Percentiles rank a stretch among this genome's conserved stretches.
These are phyloP conservation scores for Handroanthus guayacan DNA, from an alignment of 257 asterid genomes.

Conservation along the genomic window DNA sequence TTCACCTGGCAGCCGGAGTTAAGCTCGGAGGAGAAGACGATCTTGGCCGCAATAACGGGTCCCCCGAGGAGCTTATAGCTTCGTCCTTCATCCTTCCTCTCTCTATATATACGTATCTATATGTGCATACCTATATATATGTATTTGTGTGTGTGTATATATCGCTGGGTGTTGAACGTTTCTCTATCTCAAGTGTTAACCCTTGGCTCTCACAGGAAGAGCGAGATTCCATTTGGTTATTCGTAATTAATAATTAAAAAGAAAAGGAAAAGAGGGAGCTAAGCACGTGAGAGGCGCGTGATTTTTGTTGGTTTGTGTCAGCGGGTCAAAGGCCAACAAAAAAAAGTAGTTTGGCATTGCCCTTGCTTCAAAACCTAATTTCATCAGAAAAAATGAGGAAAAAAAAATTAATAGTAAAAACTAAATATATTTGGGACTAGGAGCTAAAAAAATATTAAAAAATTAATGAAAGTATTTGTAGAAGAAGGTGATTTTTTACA, in stretches of 20 bases:
- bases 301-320: constrained; percentile 9
- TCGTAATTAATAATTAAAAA: not conserved
- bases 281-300: constrained; percentile 34
- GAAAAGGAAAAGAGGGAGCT: not conserved
- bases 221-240: constrained; percentile 32
- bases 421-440: no score
- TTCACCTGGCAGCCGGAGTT: constrained; percentile 96
- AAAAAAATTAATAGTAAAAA: no score
- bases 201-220: constrained; percentile 29
- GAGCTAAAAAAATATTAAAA: no score
- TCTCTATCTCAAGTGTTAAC: constrained; percentile 8
- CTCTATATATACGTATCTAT: not conserved
- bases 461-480: no score
- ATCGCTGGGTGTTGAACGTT: not conserved
- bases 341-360: no score
- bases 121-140: not conserved
- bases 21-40: constrained; percentile 82
- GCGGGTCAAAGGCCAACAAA: not conserved
- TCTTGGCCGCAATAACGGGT: constrained; percentile 70
- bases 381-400: no score
- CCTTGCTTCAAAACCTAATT: no score
- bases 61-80: constrained; percentile 87
- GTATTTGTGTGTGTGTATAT: not conserved
- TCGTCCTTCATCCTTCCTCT: constrained; percentile 77
- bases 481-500: no score